Percentiles rank a stretch among this genome's conserved stretches.
phyloP scores from a whole-genome alignment of 2,329 filamentous ascomycete species.

The Phyllosticta citrichinensis region DNA sequence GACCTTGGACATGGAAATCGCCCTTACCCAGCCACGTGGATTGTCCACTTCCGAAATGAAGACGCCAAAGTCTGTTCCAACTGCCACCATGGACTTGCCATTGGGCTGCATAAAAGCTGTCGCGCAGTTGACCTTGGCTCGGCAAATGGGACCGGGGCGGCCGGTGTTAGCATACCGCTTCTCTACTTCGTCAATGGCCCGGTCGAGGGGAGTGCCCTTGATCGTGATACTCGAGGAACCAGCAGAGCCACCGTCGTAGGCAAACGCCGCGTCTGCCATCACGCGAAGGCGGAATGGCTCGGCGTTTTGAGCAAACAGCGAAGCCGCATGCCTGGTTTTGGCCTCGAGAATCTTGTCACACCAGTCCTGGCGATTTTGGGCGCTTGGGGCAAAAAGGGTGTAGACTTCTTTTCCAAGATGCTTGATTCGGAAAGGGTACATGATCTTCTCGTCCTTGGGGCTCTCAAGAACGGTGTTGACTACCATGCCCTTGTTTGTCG shows the following conservation, averaged over 20 bases:
- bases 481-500: slow-evolving; percentile 42
- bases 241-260: slow-evolving; percentile 55
- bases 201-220: slow-evolving; percentile 80
- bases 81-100: slow-evolving; percentile 78
- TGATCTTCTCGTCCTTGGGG: slow-evolving; percentile 60
- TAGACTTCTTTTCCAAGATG: slow-evolving; percentile 92
- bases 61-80: slow-evolving; percentile 91
- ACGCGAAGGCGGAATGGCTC: slow-evolving; percentile 90
- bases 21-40: slow-evolving; percentile 79
- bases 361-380: slow-evolving; percentile 74
- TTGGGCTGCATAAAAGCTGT: slow-evolving; percentile 75
- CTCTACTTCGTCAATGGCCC: slow-evolving; percentile 84
- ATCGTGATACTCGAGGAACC: slow-evolving; percentile 61
- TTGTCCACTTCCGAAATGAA: slow-evolving; percentile 83
- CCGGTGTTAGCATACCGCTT: slow-evolving; percentile 55
- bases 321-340: slow-evolving; percentile 85
- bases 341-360: slow-evolving; percentile 88
- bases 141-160: slow-evolving; percentile 67
- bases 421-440: slow-evolving; percentile 93
- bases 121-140: slow-evolving; percentile 83
- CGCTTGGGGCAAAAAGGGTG: slow-evolving; percentile 73
- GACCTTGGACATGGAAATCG: slow-evolving; percentile 65
- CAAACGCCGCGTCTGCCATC: slow-evolving; percentile 85
- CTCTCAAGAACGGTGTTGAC: slow-evolving; percentile 40
- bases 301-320: slow-evolving; percentile 82